These are phyloP conservation scores for Wickerhamomyces alni DNA, from an alignment of 805 yeast species.

Conservation along the genomic window DNA sequence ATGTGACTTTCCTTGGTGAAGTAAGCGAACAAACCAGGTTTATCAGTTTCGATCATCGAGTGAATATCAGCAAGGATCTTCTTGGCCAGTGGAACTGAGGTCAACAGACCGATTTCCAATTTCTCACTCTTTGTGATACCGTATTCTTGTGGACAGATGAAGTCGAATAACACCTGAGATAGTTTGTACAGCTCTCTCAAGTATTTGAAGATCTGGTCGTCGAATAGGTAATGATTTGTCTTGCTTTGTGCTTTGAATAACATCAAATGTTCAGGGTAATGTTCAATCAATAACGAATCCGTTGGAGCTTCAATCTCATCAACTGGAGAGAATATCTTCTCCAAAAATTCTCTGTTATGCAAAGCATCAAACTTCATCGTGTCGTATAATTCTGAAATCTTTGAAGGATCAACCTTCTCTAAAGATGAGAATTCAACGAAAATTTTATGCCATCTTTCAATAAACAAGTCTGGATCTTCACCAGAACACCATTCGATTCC, in stretches of 20 bases:
- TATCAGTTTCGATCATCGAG: constrained; percentile 68
- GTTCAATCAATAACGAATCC: constrained; percentile 21
- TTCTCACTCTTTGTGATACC: constrained; percentile 96
- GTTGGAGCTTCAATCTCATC: constrained; percentile 32
- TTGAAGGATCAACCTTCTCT: constrained; percentile 96
- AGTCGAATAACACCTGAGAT: constrained; percentile 91
- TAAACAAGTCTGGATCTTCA: constrained; percentile 85
- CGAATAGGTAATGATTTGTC: constrained; percentile 51
- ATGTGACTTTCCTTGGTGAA: constrained; percentile 97
- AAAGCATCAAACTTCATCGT: constrained; percentile 98
- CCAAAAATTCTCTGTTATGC: constrained; percentile 86
- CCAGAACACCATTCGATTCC: constrained; percentile 94
- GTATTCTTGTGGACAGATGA: constrained; percentile 97
- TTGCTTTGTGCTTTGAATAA: constrained; percentile 16
- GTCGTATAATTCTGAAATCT: constrained; percentile 92
- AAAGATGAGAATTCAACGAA: constrained; percentile 88
- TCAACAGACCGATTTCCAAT: constrained; percentile 89
- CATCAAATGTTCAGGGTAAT: constrained; percentile 24
- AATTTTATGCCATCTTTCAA: constrained; percentile 95
- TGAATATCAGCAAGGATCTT: constrained; percentile 79
- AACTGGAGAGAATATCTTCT: constrained; percentile 70
- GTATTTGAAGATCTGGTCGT: constrained; percentile 70
- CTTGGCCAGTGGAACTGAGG: constrained; percentile 89
- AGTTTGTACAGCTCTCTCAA: constrained; percentile 84
- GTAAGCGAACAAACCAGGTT: constrained; percentile 81